A percentile compares a stretch with the other conserved stretches of the same genome.
These are phyloP conservation scores for Phylloboletellus chloephorus DNA, from an alignment of 1,284 basidiomycete species.

Conservation along the genomic window DNA sequence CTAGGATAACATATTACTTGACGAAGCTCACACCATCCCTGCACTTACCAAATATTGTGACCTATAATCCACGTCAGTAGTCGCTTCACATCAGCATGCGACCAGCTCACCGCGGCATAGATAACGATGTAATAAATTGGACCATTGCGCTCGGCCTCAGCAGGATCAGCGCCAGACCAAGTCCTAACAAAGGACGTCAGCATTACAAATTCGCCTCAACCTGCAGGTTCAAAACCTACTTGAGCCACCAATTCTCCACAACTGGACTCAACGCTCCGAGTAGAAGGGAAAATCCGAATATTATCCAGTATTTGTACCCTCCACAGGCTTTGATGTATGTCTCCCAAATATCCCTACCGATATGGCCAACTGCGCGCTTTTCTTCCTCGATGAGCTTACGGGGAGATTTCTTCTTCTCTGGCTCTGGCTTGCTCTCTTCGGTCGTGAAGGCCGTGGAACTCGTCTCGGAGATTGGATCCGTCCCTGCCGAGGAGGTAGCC, in stretches of 20 bases:
- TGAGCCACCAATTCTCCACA: conserved; percentile 79
- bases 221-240: conserved; percentile 37
- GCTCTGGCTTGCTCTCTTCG: conserved; percentile 31
- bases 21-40: not conserved
- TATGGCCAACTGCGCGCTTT: conserved; percentile 79
- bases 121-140: conserved; percentile 72
- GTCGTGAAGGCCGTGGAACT: conserved; percentile 41
- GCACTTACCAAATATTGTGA: conserved; percentile 37
- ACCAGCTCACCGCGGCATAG: conserved; percentile 57
- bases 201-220: conserved; percentile 1
- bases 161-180: conserved; percentile 56
- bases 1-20: conserved; percentile 27
- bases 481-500: conserved; percentile 11
- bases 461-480: conserved; percentile 42
- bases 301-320: conserved; percentile 61
- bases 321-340: conserved; percentile 76
- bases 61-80: conserved; percentile 26
- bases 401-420: conserved; percentile 61
- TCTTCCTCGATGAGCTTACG: conserved; percentile 91
- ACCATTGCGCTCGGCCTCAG: conserved; percentile 37
- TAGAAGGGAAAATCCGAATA: conserved; percentile 56
- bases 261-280: conserved; percentile 72
- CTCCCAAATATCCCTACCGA: conserved; percentile 74
- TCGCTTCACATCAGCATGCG: not conserved
- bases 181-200: conserved; percentile 37